Conservation (phyloP, 345 rosid genomes). For the Aquilaria malaccensis region DNA sequence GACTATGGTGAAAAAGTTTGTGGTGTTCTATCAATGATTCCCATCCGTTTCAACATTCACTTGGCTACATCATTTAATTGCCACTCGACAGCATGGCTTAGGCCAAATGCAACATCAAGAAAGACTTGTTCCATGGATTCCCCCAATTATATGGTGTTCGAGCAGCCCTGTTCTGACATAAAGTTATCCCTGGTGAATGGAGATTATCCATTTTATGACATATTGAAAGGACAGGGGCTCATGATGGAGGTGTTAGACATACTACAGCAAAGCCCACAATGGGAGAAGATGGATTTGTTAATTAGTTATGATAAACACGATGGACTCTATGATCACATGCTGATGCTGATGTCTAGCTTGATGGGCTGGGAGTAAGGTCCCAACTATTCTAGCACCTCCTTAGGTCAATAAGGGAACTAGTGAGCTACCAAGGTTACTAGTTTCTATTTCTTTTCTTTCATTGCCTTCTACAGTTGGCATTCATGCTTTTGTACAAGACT, state of each 20-base stretch:
- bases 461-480: too few species aligned
- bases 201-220: slow-evolving; percentile 94
- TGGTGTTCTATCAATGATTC: slow-evolving; percentile 91
- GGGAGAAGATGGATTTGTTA: slow-evolving; percentile 85
- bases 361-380: slow-evolving; percentile 89
- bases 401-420: slow-evolving; percentile 96
- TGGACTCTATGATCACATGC: slow-evolving; percentile 92
- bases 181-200: slow-evolving; percentile 69
- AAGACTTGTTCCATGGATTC: slow-evolving; percentile 80
- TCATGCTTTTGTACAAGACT: too few species aligned
- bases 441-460: too few species aligned
- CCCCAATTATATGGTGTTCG: slow-evolving; percentile 90
- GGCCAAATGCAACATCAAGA: slow-evolving; percentile 73
- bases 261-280: slow-evolving; percentile 86
- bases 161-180: slow-evolving; percentile 78
- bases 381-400: slow-evolving; percentile 71
- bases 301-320: slow-evolving; percentile 95
- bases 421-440: slow-evolving; percentile 18
- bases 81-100: slow-evolving; percentile 96
- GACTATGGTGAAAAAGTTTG: slow-evolving; percentile 77
- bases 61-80: slow-evolving; percentile 92
- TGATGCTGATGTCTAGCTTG: slow-evolving; percentile 83
- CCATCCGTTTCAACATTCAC: slow-evolving; percentile 98
- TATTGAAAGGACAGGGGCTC: slow-evolving; percentile 76
- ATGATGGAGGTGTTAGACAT: slow-evolving; percentile 94